Evolutionary conservation across 257 asterid genomes (phyloP), one percentile per base, ranked within the genome.

Genomic region (Knoxia roxburghii): DNA sequence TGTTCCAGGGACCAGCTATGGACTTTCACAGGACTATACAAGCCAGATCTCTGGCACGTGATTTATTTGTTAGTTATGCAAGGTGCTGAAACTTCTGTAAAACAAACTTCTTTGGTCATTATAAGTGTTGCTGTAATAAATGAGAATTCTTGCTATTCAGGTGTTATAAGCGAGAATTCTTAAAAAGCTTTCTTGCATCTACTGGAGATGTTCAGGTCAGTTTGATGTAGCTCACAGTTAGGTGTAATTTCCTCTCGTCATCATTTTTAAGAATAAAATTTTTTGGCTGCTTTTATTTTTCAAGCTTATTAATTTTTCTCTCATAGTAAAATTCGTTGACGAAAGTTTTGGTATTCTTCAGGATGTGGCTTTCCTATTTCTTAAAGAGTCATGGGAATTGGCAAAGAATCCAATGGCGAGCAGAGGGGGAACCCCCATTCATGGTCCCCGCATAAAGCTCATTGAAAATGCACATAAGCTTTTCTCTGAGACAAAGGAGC

Each of bases 341-440:
- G 9, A 65, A 59, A 17, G 13, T 24, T 65, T 2, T 35, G 23
- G 21, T 29, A 70, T 27, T 46, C 58, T 60, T 74, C 78, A 94
- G 99, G 97, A 94, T 66, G 96, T 87, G 13, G 95, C 96, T 46
- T 84, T 76, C 74, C 84, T 90, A 50, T 70, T 85, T 81, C 90
- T 94, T 95, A 90, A 82, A 82, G 97, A 94, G 73, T 94, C 99
- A 9, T 94, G 97, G 99, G 92, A 88, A 70, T 78, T 84, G 55
- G 77, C 85, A 55, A 94, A 90, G 77, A 86, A 82, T 72, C 96
- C 99, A 18, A 80, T 84, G 84, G 87, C 92, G 43, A 85, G 91
- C 82, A 94, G 78, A 77, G 98, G 78, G 76, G 98, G 95, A 65
- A 72, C 93, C 62, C 79, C 87, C 66, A 83, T 92, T 62, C 90